Base-by-base conservation (phyloP, 129 eudicot genomes). In the Ambrosia trifida region DNA sequence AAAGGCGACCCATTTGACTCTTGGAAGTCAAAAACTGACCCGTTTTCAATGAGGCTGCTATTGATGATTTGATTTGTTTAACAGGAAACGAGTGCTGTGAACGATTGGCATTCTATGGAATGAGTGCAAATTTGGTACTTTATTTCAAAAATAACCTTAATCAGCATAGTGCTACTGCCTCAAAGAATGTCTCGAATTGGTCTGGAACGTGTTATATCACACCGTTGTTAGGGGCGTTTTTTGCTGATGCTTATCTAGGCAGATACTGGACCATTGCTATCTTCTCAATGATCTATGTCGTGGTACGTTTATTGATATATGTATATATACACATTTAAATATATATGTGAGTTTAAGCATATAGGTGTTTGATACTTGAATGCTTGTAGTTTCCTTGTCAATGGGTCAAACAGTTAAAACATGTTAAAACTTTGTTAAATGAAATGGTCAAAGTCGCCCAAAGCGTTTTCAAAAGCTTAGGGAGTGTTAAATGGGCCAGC, bases 251-350 rank as follows among this genome's bases (percentile, higher is more conserved):
- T 5, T 90, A 83, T 68, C 69, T 88, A 1, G 97, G 97, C 40
- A 79, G 97, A 85, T 90, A 90, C 61, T 90, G 95, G 91, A 90
- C 97, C 16, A 90, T 90, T 51, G 95, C 97, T 44, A 68, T 70
- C 61, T 90, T 90, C 80, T 90, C 97, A 16, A 90, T 80, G 74
- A 90, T 90, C 44, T 90, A 90, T 67, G 86, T 90, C 67, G 36
- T 85, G 44, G 97, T 90, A 84, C 69, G 83, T 68, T 49, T 63
- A 30, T 38, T 36, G 19, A 63, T 38, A 35, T 38, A 14, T n/a
- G 2, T 36, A 35, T 63, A 16, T 5, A 64, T 64, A 13, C 65
- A 30, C 33, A 59, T 59, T 59, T 32, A 2, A 59, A 5, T 59
- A 59, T 32, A 59, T 14, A 13, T 59, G 28, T 24, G 28, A 24